Percentiles rank a stretch among this genome's conserved stretches.
Conservation (phyloP, 2,329 filamentous ascomycete species). For the Pseudogymnoascus pannorum region DNA sequence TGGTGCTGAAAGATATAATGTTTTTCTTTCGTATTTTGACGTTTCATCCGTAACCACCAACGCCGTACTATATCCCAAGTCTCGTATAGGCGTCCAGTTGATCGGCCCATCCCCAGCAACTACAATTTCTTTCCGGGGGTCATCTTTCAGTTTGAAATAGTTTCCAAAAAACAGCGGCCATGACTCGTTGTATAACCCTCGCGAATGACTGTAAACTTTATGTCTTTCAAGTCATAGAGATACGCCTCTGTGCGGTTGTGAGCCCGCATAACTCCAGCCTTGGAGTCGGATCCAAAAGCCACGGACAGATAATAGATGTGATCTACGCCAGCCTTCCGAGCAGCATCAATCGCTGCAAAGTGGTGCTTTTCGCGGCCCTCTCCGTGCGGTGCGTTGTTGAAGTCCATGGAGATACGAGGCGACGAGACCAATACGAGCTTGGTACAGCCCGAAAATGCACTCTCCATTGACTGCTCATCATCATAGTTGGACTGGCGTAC, state of each 20-base stretch:
- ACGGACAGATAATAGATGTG: slow-evolving; percentile 31
- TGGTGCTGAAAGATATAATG: slow-evolving; percentile 16
- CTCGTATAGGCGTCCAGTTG: slow-evolving; percentile 22
- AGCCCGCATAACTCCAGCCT: slow-evolving; percentile 19
- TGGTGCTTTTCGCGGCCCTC: slow-evolving; percentile 18
- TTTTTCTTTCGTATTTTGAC: slow-evolving; percentile 17
- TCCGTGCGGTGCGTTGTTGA: slow-evolving; percentile 34
- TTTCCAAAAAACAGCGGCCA: slow-evolving; percentile 25
- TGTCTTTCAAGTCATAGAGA: neutral
- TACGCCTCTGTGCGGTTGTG: slow-evolving; percentile 22
- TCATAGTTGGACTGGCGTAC: slow-evolving; percentile 18
- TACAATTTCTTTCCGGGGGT: slow-evolving; percentile 20
- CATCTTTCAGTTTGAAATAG: slow-evolving; percentile 14
- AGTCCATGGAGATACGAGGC: slow-evolving; percentile 27
- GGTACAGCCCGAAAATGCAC: slow-evolving; percentile 13
- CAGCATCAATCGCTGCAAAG: slow-evolving; percentile 25
- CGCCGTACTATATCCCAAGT: slow-evolving; percentile 20
- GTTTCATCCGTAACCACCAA: slow-evolving; percentile 16
- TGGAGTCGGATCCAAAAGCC: slow-evolving; percentile 15
- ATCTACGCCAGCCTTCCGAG: slow-evolving; percentile 27
- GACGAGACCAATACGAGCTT: slow-evolving; percentile 32
- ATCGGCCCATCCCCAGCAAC: slow-evolving; percentile 22
- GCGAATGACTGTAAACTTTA: slow-evolving; percentile 20
- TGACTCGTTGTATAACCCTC: slow-evolving; percentile 24
- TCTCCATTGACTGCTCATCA: slow-evolving; percentile 8